A percentile compares a stretch with the other conserved stretches of the same genome.
Evolutionary conservation across 768 basidiomycete species (phyloP).

Genomic region (Mycena leptocephala): DNA sequence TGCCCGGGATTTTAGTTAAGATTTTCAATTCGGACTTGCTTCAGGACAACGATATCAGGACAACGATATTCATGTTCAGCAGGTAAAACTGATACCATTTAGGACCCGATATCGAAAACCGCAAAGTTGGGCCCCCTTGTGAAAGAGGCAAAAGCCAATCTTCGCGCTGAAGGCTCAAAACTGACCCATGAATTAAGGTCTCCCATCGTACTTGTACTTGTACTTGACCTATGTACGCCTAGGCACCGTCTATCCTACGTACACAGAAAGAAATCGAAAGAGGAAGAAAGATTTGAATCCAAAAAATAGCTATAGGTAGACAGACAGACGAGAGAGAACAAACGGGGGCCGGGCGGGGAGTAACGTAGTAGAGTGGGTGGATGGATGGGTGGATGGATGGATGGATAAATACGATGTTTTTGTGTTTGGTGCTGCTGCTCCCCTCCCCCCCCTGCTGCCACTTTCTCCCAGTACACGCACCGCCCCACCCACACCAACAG

Average conservation of each 20-base stretch:
- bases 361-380: not conserved
- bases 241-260: not conserved
- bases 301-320: not conserved
- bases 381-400: not conserved
- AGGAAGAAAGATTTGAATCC: not conserved
- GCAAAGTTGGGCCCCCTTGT: no score
- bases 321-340: not conserved
- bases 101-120: not conserved
- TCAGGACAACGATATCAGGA: no score
- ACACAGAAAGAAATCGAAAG: not conserved
- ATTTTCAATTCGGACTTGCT: no score
- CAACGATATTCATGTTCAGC: no score
- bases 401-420: not conserved
- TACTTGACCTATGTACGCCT: not conserved
- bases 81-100: no score
- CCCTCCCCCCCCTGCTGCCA: not conserved
- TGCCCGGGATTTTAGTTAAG: no score
- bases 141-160: no score
- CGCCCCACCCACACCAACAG: not conserved
- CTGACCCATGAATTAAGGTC: not conserved
- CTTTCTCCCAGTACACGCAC: not conserved
- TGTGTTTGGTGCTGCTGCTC: not conserved
- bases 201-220: not conserved
- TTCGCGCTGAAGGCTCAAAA: no score
- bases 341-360: not conserved